Evolutionary conservation across 75 land plant genomes (phyloP).

Genomic region (Cupressus sempervirens): DNA sequence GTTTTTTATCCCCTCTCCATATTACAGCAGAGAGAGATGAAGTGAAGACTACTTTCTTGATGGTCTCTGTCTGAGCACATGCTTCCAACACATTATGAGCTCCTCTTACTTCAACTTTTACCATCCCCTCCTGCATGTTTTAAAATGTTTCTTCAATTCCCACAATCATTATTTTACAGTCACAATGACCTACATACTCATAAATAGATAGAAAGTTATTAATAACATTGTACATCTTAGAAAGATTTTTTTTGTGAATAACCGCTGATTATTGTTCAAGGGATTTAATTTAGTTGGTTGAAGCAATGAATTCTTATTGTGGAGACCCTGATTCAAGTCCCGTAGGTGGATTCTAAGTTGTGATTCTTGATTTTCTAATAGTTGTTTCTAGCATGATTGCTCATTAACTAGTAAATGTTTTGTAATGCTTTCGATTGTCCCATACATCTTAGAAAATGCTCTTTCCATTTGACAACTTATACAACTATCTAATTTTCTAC

Average conservation of each 20-base stretch:
- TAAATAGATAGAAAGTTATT: not conserved
- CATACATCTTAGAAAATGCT: too few species aligned
- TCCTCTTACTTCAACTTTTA: constrained; percentile 61
- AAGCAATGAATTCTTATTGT: too few species aligned
- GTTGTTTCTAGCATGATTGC: too few species aligned
- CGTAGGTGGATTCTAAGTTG: too few species aligned
- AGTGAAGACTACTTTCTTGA: constrained; percentile 61
- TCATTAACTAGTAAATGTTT: too few species aligned
- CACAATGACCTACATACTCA: not conserved
- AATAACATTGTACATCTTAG: too few species aligned
- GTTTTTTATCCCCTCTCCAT: constrained; percentile 34
- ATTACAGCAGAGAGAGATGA: constrained; percentile 48
- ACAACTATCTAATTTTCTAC: not conserved
- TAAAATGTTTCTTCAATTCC: not conserved
- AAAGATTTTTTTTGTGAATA: too few species aligned
- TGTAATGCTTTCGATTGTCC: too few species aligned
- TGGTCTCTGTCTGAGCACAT: constrained; percentile 53
- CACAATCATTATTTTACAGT: not conserved
- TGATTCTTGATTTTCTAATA: too few species aligned
- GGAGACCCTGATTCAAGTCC: too few species aligned
- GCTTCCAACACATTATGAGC: constrained; percentile 75
- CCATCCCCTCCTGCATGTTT: constrained; percentile 44
- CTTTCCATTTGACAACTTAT: not conserved
- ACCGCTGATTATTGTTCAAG: too few species aligned
- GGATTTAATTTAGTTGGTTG: too few species aligned